Evolutionary conservation across 163 green algal species (phyloP), one percentile per base, ranked within the genome.

Genomic region (Chlamydomonas reinhardtii): DNA sequence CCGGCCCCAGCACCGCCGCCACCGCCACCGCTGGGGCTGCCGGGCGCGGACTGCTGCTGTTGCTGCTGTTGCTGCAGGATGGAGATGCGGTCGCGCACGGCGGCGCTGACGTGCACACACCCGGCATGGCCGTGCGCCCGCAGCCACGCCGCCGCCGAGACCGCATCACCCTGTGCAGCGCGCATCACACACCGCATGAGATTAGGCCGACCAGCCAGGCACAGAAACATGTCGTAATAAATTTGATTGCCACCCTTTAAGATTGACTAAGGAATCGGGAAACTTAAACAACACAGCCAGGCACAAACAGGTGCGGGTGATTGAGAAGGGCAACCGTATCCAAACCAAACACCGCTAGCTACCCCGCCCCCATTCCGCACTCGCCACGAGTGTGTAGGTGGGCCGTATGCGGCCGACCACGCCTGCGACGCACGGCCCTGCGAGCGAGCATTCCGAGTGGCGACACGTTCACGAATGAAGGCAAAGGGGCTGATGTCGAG

Each of bases 91-190:
- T 84, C 77, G 0, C 66, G 77, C 56, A 84, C 77, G 17, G 66
- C 77, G 27, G 66, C 70, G 77, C 77, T 84, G 77, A 84, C 77
- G 77, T 84, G 77, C 66, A 76, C 12, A 25, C 77, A 84, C 77
- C 76, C 76, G 25, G 77, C 66, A 48, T 84, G 48, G 43, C 77
- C 35, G 11, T n/a, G 61, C 16, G 6, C 29, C 2, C 77, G 65
- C 37, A 84, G 77, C 31, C 74, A 27, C 29, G 25, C 66, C 5
- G 76, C 64, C 2, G 29, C 65, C 9, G 54, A 31, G 29, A 75
- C 39, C 4, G 69, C 76, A 4, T 83, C 76, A 32, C 76, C 76
- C 76, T 83, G 76, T 9, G 48, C 48, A 56, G 48, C 48, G 19
- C 48, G 43, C n/a, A n/a, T n/a, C n/a, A n/a, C n/a, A n/a, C n/a